Evolutionary conservation across 805 yeast species (phyloP), one percentile per base, ranked within the genome.

Genomic region (Phaffomyces opuntiae): DNA sequence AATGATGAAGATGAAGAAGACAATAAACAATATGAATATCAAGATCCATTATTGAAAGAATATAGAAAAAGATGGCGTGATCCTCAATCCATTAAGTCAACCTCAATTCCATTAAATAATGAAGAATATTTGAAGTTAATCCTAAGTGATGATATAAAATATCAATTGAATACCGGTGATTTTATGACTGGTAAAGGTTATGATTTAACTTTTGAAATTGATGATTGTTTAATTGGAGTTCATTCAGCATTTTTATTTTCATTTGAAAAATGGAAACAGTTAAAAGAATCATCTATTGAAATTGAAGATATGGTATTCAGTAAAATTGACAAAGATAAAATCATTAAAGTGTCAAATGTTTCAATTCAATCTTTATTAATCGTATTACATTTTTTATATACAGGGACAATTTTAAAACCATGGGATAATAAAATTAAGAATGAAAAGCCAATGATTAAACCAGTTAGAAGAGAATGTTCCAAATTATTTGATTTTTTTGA

Each of bases 301-400:
- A 0, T 54, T 66, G 41, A 40, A 31, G 53, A 50, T 3, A 41
- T 53, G 12, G 9, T 7, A 2, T 53, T 59, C 34, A 25, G n/a
- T 13, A 16, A 43, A 3, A 41, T 47, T 31, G 39, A 50, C 7
- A 16, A 34, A 5, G 32, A 52, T 14, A 46, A 48, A 2, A 53
- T 70, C 25, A 50, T 60, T 5, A 48, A 53, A 5, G 49, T 43
- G 42, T 66, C 37, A 6, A 44, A 45, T 31, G 9, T 58, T 3
- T 29, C 40, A 11, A 39, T 55, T 5, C 50, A 51, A 5, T 53
- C 69, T 16, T 42, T 72, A 11, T 59, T 68, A 31, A 62, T 81
- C 2, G 54, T 75, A 9, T 49, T 77, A 7, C 76, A 77, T 54
- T 70, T 68, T 45, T 45, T 78, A 0, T 81, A 81, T 54, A 74